A percentile compares a stretch with the other conserved stretches of the same genome.
phyloP scores from a whole-genome alignment of 805 yeast species.

The Wickerhamiella australiensis region DNA sequence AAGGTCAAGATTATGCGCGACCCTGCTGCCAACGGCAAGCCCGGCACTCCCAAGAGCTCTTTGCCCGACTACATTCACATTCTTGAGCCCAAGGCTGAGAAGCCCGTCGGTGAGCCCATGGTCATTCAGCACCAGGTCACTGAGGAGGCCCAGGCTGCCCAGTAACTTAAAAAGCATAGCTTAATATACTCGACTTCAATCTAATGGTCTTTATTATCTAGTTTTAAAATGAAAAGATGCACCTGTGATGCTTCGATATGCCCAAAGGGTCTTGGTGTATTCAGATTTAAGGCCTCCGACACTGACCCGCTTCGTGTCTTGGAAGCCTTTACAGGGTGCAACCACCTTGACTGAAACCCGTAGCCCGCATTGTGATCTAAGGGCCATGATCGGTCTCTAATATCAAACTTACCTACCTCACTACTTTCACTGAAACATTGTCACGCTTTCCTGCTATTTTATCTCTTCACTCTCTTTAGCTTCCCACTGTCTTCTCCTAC shows the following conservation, averaged over 20 bases:
- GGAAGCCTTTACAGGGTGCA: too few relatives aligned
- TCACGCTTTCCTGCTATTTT: too few relatives aligned
- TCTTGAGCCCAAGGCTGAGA: slow-evolving; percentile 88
- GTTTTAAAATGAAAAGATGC: neutral
- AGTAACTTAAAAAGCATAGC: slow-evolving; percentile 10
- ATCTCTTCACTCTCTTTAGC: neutral
- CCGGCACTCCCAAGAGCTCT: slow-evolving; percentile 36
- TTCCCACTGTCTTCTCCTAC: neutral
- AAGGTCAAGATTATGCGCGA: slow-evolving; percentile 99
- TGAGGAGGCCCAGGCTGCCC: slow-evolving; percentile 14
- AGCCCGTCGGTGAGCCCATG: slow-evolving; percentile 45
- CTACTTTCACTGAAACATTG: too few relatives aligned
- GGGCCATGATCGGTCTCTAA: too few relatives aligned
- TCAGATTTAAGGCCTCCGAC: neutral
- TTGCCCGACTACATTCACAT: slow-evolving; percentile 92
- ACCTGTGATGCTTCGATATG: too few relatives aligned
- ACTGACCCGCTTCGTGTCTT: too few relatives aligned
- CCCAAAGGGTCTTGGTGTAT: too few relatives aligned
- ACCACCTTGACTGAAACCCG: too few relatives aligned
- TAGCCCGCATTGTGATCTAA: too few relatives aligned
- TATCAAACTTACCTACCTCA: too few relatives aligned
- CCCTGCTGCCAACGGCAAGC: slow-evolving; percentile 46
- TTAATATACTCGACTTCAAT: slow-evolving; percentile 1
- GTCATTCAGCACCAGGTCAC: slow-evolving; percentile 54
- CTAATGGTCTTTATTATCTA: neutral